Conservation (phyloP, 805 yeast species). For the Teunomyces panamensis region DNA sequence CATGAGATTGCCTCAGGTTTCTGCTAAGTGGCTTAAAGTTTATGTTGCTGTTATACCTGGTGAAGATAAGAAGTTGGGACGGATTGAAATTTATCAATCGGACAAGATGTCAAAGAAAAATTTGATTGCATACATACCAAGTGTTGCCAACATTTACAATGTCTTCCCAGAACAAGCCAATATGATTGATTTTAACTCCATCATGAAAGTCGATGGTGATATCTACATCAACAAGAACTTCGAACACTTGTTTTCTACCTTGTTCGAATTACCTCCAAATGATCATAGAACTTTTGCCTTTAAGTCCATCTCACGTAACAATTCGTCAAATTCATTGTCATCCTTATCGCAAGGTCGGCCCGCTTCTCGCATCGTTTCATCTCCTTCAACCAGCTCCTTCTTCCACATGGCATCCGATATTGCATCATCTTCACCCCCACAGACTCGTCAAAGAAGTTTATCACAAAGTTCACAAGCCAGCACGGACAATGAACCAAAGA, state of each 20-base stretch:
- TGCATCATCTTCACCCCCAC: constrained; percentile 17
- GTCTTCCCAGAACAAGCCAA: constrained; percentile 57
- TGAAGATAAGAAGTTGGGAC: constrained; percentile 45
- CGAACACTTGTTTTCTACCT: constrained; percentile 27
- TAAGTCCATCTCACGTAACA: constrained; percentile 14
- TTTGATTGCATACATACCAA: constrained; percentile 48
- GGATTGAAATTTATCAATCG: constrained; percentile 51
- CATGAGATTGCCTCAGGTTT: constrained; percentile 55
- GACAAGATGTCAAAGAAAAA: constrained; percentile 49
- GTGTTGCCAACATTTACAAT: constrained; percentile 47
- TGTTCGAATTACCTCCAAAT: neutral
- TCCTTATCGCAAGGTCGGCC: constrained; percentile 11
- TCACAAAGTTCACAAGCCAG: constrained; percentile 3
- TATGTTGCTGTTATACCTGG: constrained; percentile 49
- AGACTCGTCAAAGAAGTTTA: constrained; percentile 5
- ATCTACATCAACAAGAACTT: constrained; percentile 44
- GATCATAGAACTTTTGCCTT: constrained; percentile 21
- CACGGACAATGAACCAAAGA: constrained; percentile 6
- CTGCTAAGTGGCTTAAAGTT: constrained; percentile 58
- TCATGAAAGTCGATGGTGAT: constrained; percentile 56
- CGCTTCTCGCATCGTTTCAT: constrained; percentile 18
- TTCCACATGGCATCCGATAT: constrained; percentile 20
- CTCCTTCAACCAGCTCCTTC: constrained; percentile 27
- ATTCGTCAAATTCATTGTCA: constrained; percentile 17
- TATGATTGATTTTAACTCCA: constrained; percentile 55